These are phyloP conservation scores for Vanderwaltozyma yarrowii DNA, from an alignment of 805 yeast species.

Conservation along the genomic window DNA sequence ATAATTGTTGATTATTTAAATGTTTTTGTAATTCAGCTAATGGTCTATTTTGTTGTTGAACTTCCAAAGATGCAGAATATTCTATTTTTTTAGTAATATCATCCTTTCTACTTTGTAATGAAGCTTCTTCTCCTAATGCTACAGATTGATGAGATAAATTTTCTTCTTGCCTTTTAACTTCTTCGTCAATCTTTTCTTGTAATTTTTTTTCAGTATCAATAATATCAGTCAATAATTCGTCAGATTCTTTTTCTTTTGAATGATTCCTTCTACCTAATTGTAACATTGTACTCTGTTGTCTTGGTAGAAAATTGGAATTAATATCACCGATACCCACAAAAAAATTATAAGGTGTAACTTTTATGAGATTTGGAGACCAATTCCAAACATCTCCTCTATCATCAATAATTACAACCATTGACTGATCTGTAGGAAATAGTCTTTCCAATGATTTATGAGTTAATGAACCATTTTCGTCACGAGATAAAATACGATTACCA, in stretches of 20 bases:
- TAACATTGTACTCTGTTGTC: slow-evolving; percentile 57
- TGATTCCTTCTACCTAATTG: slow-evolving; percentile 24
- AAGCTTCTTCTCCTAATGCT: slow-evolving; percentile 19
- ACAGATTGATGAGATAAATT: slow-evolving; percentile 24
- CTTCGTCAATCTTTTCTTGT: slow-evolving; percentile 25
- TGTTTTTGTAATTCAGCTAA: slow-evolving; percentile 72
- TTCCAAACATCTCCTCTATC: slow-evolving; percentile 99
- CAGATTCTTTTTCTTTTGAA: slow-evolving; percentile 22
- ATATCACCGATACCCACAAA: slow-evolving; percentile 97
- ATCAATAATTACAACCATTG: slow-evolving; percentile 93
- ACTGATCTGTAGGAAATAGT: slow-evolving; percentile 89
- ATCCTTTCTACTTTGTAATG: slow-evolving; percentile 31
- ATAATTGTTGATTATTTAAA: slow-evolving; percentile 42
- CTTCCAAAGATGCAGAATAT: slow-evolving; percentile 61
- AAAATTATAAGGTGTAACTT: slow-evolving; percentile 91
- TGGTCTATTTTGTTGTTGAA: slow-evolving; percentile 75
- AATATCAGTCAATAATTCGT: slow-evolving; percentile 25
- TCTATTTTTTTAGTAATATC: slow-evolving; percentile 49
- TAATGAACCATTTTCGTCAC: slow-evolving; percentile 91
- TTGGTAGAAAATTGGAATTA: slow-evolving; percentile 83
- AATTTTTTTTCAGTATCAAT: slow-evolving; percentile 25
- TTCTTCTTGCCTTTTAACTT: slow-evolving; percentile 28
- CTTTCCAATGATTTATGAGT: slow-evolving; percentile 83
- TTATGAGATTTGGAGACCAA: slow-evolving; percentile 85
- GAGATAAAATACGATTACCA: slow-evolving; percentile 81